phyloP scores from a whole-genome alignment of 2,329 filamentous ascomycete species.

The Daldinia sp. region DNA sequence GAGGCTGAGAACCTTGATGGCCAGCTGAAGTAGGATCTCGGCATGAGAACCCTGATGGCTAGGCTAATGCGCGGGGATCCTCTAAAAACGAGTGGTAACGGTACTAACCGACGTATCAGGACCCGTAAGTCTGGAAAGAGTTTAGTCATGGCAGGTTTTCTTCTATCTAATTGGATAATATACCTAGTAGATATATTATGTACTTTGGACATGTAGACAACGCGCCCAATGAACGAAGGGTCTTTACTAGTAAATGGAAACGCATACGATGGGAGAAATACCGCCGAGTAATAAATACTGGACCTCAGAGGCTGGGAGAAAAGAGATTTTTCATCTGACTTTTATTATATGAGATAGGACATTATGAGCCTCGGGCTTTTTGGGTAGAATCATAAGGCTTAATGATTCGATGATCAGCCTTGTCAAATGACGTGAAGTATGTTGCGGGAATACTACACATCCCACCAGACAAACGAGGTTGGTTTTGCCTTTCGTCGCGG shows the following conservation, averaged over 20 bases:
- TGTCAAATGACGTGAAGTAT: constrained; percentile 1
- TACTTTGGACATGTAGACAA: not conserved
- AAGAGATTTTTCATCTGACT: constrained; percentile 3
- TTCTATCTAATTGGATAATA: constrained; percentile 6
- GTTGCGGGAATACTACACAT: constrained; percentile 13
- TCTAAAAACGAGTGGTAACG: constrained; percentile 20
- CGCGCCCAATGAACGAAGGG: not conserved
- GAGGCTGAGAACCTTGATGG: constrained; percentile 45
- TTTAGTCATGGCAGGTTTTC: constrained; percentile 17
- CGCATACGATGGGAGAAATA: constrained; percentile 6
- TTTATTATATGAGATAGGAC: not conserved
- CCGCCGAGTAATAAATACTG: constrained; percentile 13
- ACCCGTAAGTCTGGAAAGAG: constrained; percentile 9
- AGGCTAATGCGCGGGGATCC: constrained; percentile 26
- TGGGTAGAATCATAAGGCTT: not conserved
- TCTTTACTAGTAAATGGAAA: not conserved
- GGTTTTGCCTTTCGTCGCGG: constrained; percentile 28
- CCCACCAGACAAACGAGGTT: constrained; percentile 16
- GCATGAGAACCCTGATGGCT: constrained; percentile 47
- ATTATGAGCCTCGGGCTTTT: not conserved
- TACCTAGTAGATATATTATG: no score
- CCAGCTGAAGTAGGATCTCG: constrained; percentile 27
- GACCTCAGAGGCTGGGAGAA: constrained; percentile 1
- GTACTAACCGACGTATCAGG: constrained; percentile 37
- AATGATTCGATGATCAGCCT: constrained; percentile 13